phyloP scores from a whole-genome alignment of 2,329 filamentous ascomycete species.

The Penicillium sclerotiorum region DNA sequence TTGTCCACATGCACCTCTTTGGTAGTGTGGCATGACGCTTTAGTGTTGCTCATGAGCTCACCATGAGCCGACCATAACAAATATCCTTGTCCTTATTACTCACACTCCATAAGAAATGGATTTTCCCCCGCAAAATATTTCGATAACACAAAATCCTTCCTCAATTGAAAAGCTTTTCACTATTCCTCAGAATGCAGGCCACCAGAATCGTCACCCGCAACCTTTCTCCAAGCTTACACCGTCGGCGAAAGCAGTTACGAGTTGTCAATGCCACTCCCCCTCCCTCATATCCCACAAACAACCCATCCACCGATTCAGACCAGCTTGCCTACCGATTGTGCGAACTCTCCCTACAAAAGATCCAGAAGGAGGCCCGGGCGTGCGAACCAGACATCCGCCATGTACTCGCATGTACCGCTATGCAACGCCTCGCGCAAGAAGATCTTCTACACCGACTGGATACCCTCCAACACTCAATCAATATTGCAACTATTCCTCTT shows the following conservation, averaged over 20 bases:
- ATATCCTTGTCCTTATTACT: not conserved
- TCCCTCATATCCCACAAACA: not conserved
- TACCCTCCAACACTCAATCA: constrained; percentile 12
- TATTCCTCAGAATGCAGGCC: constrained; percentile 7
- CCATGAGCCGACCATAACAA: not conserved
- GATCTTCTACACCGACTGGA: constrained; percentile 19
- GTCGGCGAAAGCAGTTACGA: constrained; percentile 4
- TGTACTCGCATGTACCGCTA: constrained; percentile 22
- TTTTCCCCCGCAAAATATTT: not conserved
- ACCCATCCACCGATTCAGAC: constrained; percentile 18
- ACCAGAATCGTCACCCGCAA: constrained; percentile 10
- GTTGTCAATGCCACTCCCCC: constrained; percentile 2
- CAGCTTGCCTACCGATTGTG: constrained; percentile 26
- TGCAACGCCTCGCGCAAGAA: constrained; percentile 19
- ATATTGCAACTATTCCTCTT: constrained; percentile 7
- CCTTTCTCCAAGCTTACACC: constrained; percentile 6
- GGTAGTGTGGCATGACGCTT: constrained; percentile 4
- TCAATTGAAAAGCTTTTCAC: not conserved
- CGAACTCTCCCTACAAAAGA: constrained; percentile 25
- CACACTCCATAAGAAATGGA: not conserved
- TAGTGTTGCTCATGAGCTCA: constrained; percentile 1
- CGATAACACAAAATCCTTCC: not conserved
- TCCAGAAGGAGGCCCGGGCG: constrained; percentile 23
- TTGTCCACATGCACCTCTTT: no score
- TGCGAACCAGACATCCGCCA: constrained; percentile 24